phyloP scores from a whole-genome alignment of 345 rosid species.

The Anastatica hierochuntica region DNA sequence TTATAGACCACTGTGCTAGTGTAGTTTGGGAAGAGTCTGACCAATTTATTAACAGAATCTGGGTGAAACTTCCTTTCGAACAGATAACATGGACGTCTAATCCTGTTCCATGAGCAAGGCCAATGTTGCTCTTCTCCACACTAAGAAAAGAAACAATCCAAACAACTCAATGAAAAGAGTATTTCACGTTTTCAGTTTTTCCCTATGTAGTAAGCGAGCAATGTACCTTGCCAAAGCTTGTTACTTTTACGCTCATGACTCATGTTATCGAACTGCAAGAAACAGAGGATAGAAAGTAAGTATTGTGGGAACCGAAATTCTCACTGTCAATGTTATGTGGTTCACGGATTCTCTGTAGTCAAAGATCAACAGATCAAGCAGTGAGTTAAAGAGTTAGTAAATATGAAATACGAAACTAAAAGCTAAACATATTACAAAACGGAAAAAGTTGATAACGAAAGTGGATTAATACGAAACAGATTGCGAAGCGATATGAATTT shows the following conservation, averaged over 20 bases:
- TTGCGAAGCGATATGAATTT: too few relatives aligned
- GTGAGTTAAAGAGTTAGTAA: too few relatives aligned
- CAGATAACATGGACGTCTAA: conserved; percentile 80
- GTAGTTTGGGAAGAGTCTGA: conserved; percentile 71
- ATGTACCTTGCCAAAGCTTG: conserved; percentile 60
- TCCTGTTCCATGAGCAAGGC: conserved; percentile 90
- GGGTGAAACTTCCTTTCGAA: conserved; percentile 90
- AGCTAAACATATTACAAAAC: too few relatives aligned
- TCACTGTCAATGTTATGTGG: too few relatives aligned
- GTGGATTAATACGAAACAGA: too few relatives aligned
- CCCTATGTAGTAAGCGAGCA: neutral
- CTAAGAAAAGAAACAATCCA: neutral
- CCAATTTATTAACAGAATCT: conserved; percentile 53
- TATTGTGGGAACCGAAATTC: too few relatives aligned
- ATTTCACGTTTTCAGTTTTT: neutral
- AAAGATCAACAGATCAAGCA: too few relatives aligned
- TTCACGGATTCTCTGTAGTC: too few relatives aligned
- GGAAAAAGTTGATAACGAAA: too few relatives aligned
- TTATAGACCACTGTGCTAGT: conserved; percentile 36
- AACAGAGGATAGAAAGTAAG: neutral
- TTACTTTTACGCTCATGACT: conserved; percentile 73
- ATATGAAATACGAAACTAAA: too few relatives aligned
- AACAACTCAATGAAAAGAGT: neutral
- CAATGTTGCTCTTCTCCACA: conserved; percentile 52
- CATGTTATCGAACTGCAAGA: conserved; percentile 57